Evolutionary conservation across 2,329 filamentous ascomycete genomes (phyloP), one percentile per base, ranked within the genome.

Genomic region (Falciphora oryzae): DNA sequence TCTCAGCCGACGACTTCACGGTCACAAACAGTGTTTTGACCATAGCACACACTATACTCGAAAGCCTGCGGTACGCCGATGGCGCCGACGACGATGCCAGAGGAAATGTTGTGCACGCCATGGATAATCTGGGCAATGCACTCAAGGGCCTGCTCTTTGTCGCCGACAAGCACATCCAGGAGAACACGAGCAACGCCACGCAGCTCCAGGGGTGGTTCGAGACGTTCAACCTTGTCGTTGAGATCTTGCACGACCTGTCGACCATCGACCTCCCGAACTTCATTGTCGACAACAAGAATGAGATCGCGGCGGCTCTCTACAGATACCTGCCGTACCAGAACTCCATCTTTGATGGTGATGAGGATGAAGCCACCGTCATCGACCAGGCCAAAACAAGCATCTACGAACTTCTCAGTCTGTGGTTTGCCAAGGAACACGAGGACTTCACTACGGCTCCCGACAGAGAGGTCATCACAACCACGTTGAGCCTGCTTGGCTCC

Each of bases 161-260:
- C 67, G 90, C 88, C 64, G 89, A 93, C 75, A 80, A 81, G 66
- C 85, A 86, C 69, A 89, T 99, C 70, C 84, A 89, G 65, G 85
- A 88, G 70, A 92, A 93, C 74, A 85, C 88, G 72, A 81, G 85
- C 75, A 90, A 97, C 75, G 90, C 91, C 71, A 85, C 84, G 6
- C 85, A 83, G 22, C 83, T 99, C 59, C 87, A 89, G 72, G 86
- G 87, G 69, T 91, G 92, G 75, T 93, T 97, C 71, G 88, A 91
- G 68, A 92, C 93, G 3, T 83, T 99, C 68, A 93, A 94, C 75
- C 83, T 98, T 63, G 86, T 96, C 70, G 83, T 97, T 70, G 96
- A 96, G 80, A 88, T 99, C 61, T 88, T 98, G 74, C 95, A 95
- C 79, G 96, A 99, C 76, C 87, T 99, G 63, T 97, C 93, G n/a